Evolutionary conservation across 2,329 filamentous ascomycete species (phyloP).

Genomic region (Talaromyces sp.): DNA sequence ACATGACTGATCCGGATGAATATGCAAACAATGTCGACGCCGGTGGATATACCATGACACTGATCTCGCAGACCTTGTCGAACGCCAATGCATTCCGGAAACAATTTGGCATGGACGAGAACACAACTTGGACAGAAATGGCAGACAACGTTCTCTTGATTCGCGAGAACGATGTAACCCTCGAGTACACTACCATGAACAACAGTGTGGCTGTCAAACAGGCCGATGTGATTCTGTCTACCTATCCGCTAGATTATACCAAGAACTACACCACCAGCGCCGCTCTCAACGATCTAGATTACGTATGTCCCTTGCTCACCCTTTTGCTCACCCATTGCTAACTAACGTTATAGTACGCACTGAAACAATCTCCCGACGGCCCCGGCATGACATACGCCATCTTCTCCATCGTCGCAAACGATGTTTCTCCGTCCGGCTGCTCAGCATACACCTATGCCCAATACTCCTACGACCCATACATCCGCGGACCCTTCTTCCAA

Average conservation of each 20-base stretch:
- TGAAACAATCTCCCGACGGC: slow-evolving; percentile 64
- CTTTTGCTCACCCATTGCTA: neutral
- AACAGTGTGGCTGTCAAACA: slow-evolving; percentile 65
- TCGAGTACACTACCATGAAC: slow-evolving; percentile 66
- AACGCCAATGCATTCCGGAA: slow-evolving; percentile 57
- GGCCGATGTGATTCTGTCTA: slow-evolving; percentile 65
- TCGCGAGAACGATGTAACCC: slow-evolving; percentile 58
- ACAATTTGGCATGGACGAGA: slow-evolving; percentile 53
- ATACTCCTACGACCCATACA: slow-evolving; percentile 62
- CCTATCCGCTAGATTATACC: slow-evolving; percentile 61
- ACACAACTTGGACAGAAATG: slow-evolving; percentile 58
- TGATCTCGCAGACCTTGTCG: slow-evolving; percentile 55
- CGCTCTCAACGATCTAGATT: slow-evolving; percentile 59
- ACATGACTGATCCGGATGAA: slow-evolving; percentile 72
- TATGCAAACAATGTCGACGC: slow-evolving; percentile 67
- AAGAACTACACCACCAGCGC: slow-evolving; percentile 51
- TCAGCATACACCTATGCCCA: slow-evolving; percentile 66
- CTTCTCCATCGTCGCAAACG: slow-evolving; percentile 64
- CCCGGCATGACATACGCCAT: slow-evolving; percentile 72
- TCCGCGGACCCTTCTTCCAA: slow-evolving; percentile 65
- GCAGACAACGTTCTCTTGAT: slow-evolving; percentile 56
- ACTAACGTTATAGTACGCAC: slow-evolving; percentile 53
- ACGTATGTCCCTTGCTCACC: slow-evolving; percentile 39
- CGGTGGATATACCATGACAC: slow-evolving; percentile 65
- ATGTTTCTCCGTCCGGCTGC: slow-evolving; percentile 64